These are phyloP conservation scores for Cladosporium sp. DNA, from an alignment of 2,329 filamentous ascomycete species.

Conservation along the genomic window DNA sequence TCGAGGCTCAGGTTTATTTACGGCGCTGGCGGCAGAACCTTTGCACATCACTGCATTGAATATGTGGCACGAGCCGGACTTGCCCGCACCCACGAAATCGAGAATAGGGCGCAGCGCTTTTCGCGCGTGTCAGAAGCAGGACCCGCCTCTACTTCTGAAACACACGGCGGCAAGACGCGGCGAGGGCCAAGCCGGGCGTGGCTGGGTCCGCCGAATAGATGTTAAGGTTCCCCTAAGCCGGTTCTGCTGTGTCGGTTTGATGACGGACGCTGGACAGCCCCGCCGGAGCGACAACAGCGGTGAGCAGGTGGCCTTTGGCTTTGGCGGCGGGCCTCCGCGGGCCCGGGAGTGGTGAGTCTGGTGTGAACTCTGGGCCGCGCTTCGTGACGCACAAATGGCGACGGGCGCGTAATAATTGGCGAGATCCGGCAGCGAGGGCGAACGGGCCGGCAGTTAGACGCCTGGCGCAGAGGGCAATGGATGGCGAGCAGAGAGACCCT, in stretches of 20 bases:
- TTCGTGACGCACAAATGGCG: constrained; percentile 3
- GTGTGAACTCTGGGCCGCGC: constrained; percentile 10
- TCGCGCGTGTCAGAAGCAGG: not conserved
- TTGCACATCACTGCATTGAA: too few species aligned
- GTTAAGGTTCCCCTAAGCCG: constrained; percentile 8
- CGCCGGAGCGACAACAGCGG: constrained; percentile 8
- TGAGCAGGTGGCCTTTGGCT: constrained; percentile 6
- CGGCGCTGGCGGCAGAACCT: too few species aligned
- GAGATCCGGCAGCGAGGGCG: constrained; percentile 10
- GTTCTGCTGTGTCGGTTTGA: constrained; percentile 10
- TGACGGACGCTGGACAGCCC: not conserved
- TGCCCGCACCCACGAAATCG: too few species aligned
- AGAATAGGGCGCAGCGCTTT: too few species aligned
- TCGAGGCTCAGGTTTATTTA: too few species aligned
- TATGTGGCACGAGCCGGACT: too few species aligned
- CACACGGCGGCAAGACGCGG: constrained; percentile 7
- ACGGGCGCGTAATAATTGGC: constrained; percentile 11
- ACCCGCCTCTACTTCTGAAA: constrained; percentile 2
- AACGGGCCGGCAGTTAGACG: constrained; percentile 8
- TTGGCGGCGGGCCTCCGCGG: not conserved
- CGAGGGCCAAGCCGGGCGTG: constrained; percentile 2
- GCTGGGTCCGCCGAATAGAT: not conserved
- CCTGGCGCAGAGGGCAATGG: not conserved
- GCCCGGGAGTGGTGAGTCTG: not conserved
- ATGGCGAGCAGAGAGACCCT: not conserved